Percentiles rank a stretch among this genome's conserved stretches.
Evolutionary conservation across 2,329 filamentous ascomycete species (phyloP).

Genomic region (Fusarium annulatum): DNA sequence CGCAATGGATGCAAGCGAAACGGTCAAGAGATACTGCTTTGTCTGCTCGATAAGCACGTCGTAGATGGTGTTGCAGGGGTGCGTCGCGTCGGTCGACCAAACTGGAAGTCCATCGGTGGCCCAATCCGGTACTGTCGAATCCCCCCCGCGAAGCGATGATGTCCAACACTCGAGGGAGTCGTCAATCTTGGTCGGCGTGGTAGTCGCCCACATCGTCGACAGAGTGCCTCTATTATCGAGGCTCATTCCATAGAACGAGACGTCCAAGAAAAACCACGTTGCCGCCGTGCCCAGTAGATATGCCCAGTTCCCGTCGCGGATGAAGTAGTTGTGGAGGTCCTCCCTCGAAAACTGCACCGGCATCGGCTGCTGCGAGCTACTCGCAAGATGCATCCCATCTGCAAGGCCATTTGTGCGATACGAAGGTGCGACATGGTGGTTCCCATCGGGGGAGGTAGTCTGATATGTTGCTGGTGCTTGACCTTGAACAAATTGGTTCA

Average conservation of each 20-base stretch:
- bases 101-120: constrained; percentile 52
- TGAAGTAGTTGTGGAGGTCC: constrained; percentile 63
- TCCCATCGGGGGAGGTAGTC: constrained; percentile 40
- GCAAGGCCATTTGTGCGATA: constrained; percentile 37
- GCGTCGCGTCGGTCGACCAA: constrained; percentile 62
- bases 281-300: constrained; percentile 56
- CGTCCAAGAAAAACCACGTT: constrained; percentile 65
- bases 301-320: constrained; percentile 53
- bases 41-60: constrained; percentile 63
- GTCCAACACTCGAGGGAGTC: constrained; percentile 59
- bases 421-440: constrained; percentile 28
- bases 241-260: constrained; percentile 65
- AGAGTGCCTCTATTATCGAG: constrained; percentile 56
- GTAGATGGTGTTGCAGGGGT: constrained; percentile 64
- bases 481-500: constrained; percentile 32
- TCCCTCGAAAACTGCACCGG: constrained; percentile 61
- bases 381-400: constrained; percentile 39
- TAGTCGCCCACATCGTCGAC: constrained; percentile 54
- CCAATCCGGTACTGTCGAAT: constrained; percentile 59
- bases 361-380: constrained; percentile 51
- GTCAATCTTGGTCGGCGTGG: constrained; percentile 48
- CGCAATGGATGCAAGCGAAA: constrained; percentile 62
- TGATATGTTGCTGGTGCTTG: constrained; percentile 36
- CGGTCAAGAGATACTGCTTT: constrained; percentile 64
- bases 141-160: constrained; percentile 55